Evolutionary conservation across 2,329 filamentous ascomycete species (phyloP), one percentile per base, ranked within the genome.

Genomic region (Stachybotrys elegans): DNA sequence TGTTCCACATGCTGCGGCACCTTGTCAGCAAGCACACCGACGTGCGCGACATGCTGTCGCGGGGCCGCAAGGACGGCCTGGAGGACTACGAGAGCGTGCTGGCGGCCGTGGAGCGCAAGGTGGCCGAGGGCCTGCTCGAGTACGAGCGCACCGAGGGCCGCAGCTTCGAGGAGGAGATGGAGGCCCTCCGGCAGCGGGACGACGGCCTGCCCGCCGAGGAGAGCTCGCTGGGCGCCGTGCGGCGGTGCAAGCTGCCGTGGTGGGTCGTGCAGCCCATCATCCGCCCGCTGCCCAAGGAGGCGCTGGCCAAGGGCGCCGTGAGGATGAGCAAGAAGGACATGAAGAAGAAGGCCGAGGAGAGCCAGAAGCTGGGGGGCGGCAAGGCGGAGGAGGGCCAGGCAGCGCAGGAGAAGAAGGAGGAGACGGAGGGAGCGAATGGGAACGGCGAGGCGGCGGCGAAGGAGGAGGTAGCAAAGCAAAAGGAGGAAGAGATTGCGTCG

Each of bases 241-340:
- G 77, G 44, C 72, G 79, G 48, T 95, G 89, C 58, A 84, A 83
- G 61, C 71, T 89, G 51, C 91, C 91, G 1, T 96, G 84, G 79
- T 96, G 89, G 88, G 76, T 95, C 4, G 89, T 83, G 42, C 91
- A 97, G 68, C 85, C 92, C 4, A 88, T 95, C 56, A 78, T 96
- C 6, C 73, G 91, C 44, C 91, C 90, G 32, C 63, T 96, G 57
- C 93, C 93, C 0, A 86, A 86, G 53, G 92, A 97, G 68, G 93
- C 93, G 3, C 57, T 93, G 51, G 83, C 84, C 49, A 90, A 88
- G 61, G 91, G 91, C 0, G 84, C 86, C 3, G 75, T 95, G 62
- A 78, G 75, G 45, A 61, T 84, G 49, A 88, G 83, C 56, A 91
- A 89, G 69, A 90, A 90, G 61, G 73, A 78, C 23, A 72, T 66